phyloP scores from a whole-genome alignment of 2,329 filamentous ascomycete species.

The Cytospora mali region DNA sequence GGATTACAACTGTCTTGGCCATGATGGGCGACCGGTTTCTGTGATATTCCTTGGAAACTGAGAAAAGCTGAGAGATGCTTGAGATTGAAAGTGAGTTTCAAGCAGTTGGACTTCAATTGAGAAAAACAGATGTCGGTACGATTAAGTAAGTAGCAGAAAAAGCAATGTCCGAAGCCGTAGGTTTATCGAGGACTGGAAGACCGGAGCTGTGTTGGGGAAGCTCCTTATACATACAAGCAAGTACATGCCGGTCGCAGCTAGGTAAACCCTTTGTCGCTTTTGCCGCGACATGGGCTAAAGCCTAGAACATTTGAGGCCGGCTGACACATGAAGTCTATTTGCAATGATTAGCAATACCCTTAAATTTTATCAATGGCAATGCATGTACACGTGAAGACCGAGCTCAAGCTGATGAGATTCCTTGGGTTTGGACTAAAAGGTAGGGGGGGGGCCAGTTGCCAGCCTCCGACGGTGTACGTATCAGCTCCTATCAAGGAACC shows the following conservation, averaged over 20 bases:
- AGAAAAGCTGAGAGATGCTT: no score
- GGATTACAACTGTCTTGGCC: constrained; percentile 55
- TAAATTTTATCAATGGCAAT: not conserved
- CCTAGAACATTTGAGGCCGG: not conserved
- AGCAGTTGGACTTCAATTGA: no score
- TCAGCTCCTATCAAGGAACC: not conserved
- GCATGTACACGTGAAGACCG: not conserved
- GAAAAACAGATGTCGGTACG: not conserved
- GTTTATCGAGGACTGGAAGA: not conserved
- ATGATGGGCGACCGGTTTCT: constrained; percentile 36
- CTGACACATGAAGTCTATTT: not conserved
- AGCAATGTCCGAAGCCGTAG: no score
- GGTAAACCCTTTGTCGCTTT: not conserved
- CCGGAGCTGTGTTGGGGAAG: not conserved
- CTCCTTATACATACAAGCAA: not conserved
- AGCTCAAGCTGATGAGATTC: not conserved
- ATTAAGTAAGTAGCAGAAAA: no score
- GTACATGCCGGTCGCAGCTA: not conserved
- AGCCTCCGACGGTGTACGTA: not conserved
- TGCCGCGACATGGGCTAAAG: not conserved
- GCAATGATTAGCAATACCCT: not conserved
- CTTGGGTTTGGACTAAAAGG: not conserved
- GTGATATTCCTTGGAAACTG: not conserved
- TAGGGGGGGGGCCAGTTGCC: not conserved
- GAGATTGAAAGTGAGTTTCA: not conserved